Evolutionary conservation across 805 yeast species (phyloP), one percentile per base, ranked within the genome.

Genomic region (Nakazawaea wickerhamii): DNA sequence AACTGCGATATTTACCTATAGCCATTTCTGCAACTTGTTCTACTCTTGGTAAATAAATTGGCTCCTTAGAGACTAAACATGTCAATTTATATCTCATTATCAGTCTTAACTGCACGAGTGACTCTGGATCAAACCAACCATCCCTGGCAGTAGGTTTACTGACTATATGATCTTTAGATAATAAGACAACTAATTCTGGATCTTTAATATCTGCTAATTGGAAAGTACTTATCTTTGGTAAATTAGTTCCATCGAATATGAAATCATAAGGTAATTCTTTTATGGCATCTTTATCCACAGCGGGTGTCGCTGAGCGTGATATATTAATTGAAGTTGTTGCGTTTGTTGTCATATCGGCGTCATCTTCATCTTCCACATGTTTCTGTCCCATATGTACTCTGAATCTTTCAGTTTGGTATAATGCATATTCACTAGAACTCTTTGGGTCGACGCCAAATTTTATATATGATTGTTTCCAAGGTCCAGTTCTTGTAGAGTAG

Each of bases 381-480:
- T 57, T 50, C 40, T 38, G 48, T 3, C 54, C 38, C 3, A 54
- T 52, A 31, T 52, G 50, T 5, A 77, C 65, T 28, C 89, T 73
- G 63, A 90, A 93, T 43, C 85, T 81, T 60, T 90, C 97, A 17
- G 90, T 82, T 63, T 93, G 99, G 57, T 78, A 88, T 26, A 60
- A 61, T 46, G 85, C 81, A 51, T 69, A 81, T 10, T 65, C 57
- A 1, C 63, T 53, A 36, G 82, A 78, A 2, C 61, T 52, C 32
- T 75, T 65, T 0, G 98, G 97, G 60, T 91, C 86, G 30, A 80
- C 69, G 1, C 96, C 97, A 50, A 80, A 78, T 50, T 67, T 74
- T 35, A 89, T 79, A 57, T 83, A 88, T 9, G 93, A 77, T 46
- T 87, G 88, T 52, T 98, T 73, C 95, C 96, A 93, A 0, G 98